Evolutionary conservation across 805 yeast species (phyloP).

Genomic region (Lipomyces spencermartinsiae): DNA sequence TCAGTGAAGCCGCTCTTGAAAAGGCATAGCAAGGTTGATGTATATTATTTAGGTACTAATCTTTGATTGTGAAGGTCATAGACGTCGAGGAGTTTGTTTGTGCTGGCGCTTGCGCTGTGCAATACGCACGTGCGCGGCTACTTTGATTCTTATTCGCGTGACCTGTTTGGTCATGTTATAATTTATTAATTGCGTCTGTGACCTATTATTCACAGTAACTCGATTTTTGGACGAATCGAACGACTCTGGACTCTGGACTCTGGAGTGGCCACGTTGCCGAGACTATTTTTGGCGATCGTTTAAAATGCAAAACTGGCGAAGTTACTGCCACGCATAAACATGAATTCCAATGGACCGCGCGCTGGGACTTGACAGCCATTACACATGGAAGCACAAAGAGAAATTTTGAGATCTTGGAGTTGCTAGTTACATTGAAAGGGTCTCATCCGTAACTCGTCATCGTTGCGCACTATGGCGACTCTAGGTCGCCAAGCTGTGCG

Average conservation of each 20-base stretch:
- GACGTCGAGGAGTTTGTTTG: too few relatives aligned
- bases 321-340: too few relatives aligned
- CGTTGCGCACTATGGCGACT: neutral
- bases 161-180: neutral
- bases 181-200: too few relatives aligned
- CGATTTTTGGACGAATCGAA: neutral
- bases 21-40: conserved; percentile 15
- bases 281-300: neutral
- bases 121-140: neutral
- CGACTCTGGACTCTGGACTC: neutral
- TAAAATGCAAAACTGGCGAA: neutral
- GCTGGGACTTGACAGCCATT: too few relatives aligned
- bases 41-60: neutral
- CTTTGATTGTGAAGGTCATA: neutral
- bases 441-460: neutral
- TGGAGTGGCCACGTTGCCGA: neutral
- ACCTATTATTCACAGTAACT: neutral
- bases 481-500: too few relatives aligned
- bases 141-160: neutral
- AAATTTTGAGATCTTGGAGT: too few relatives aligned
- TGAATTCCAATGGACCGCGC: too few relatives aligned
- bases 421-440: too few relatives aligned
- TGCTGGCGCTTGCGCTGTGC: neutral
- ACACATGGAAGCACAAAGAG: too few relatives aligned
- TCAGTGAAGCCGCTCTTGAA: conserved; percentile 31